These are phyloP conservation scores for Neurospora sublineolata DNA, from an alignment of 495 filamentous ascomycete species.

Conservation along the genomic window DNA sequence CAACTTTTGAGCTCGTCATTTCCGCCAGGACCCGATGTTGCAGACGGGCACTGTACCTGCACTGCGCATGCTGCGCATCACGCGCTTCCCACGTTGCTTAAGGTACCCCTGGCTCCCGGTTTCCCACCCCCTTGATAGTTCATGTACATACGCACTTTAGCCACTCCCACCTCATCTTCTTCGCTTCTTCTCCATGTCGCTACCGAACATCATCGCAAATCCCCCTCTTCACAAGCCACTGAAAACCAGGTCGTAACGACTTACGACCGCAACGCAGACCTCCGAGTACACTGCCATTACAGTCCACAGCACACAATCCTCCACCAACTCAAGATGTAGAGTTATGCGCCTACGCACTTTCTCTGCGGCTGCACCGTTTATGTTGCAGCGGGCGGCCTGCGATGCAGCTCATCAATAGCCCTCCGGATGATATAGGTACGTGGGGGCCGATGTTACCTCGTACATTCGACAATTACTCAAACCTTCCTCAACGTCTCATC, in stretches of 20 bases:
- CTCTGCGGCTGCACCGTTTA: background rate
- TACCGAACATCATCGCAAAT: background rate
- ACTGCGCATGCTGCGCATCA: background rate
- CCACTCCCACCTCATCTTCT: background rate
- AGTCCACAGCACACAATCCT: background rate
- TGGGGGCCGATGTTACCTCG: background rate
- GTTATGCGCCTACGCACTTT: background rate
- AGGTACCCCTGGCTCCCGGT: background rate
- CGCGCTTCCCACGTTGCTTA: background rate
- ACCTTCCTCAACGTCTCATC: background rate
- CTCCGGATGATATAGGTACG: background rate
- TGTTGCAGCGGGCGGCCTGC: background rate
- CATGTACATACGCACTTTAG: background rate
- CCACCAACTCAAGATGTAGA: background rate
- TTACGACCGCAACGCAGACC: background rate
- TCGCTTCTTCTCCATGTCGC: background rate
- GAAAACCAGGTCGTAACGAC: background rate
- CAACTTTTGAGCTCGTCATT: background rate
- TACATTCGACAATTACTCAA: background rate
- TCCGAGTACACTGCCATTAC: background rate
- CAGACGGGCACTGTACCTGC: background rate
- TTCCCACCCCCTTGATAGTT: background rate
- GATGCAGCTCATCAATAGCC: background rate
- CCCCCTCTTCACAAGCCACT: background rate
- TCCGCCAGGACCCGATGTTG: background rate